Conservation (phyloP, 2,329 filamentous ascomycete species). For the Westerdykella aurantiaca region DNA sequence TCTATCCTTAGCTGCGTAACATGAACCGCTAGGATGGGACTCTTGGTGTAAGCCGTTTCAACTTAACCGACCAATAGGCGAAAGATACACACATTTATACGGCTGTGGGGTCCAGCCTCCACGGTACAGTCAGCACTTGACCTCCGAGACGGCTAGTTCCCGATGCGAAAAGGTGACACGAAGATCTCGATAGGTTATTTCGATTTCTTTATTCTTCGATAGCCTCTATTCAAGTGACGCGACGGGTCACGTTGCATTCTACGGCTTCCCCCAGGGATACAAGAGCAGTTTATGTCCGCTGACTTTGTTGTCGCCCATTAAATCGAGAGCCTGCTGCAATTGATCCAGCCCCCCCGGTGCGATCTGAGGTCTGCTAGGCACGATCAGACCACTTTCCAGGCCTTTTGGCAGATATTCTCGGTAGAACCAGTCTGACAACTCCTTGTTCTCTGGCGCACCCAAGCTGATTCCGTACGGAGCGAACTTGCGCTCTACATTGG, state of each 20-base stretch:
- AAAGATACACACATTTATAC: too few relatives aligned
- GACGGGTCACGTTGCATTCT: background rate
- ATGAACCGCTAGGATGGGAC: too few relatives aligned
- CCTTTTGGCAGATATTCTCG: conserved; percentile 12
- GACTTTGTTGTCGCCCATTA: conserved; percentile 14
- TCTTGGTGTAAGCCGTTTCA: too few relatives aligned
- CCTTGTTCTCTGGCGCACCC: conserved; percentile 5
- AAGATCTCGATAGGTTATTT: too few relatives aligned
- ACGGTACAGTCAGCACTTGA: too few relatives aligned
- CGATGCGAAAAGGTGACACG: too few relatives aligned
- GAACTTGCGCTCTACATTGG: conserved; percentile 11
- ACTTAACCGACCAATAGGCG: too few relatives aligned
- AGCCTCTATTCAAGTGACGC: background rate
- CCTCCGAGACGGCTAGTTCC: too few relatives aligned
- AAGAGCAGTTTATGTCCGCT: conserved; percentile 21
- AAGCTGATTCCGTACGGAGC: conserved; percentile 10
- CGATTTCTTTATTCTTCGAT: too few relatives aligned
- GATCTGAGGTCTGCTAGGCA: conserved; percentile 11
- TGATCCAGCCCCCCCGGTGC: conserved; percentile 12
- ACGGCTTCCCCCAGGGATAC: conserved; percentile 4
- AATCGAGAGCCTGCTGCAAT: conserved; percentile 11
- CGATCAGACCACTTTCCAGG: conserved; percentile 9
- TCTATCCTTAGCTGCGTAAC: too few relatives aligned
- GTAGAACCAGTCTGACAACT: conserved; percentile 11
- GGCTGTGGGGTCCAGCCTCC: too few relatives aligned